These are phyloP conservation scores for Hypoxylon subgilvum DNA, from an alignment of 495 filamentous ascomycete genomes.

Conservation along the genomic window DNA sequence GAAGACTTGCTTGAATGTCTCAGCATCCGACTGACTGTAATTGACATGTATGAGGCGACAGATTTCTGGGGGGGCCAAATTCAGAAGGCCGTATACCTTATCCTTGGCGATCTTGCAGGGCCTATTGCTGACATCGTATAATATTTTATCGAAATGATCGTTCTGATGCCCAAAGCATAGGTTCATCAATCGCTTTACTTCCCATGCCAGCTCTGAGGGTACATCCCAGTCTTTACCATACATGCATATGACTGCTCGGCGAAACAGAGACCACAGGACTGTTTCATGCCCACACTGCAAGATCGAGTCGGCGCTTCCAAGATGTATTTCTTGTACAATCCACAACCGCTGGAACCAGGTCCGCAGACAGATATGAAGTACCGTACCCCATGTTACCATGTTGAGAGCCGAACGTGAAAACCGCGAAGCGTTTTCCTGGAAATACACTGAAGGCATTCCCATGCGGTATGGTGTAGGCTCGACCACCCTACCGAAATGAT, in stretches of 20 bases:
- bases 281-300: slow-evolving; percentile 13
- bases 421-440: neutral
- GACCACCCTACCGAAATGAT: neutral
- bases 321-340: slow-evolving; percentile 23
- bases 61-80: slow-evolving; percentile 1
- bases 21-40: neutral
- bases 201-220: neutral
- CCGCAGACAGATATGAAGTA: neutral
- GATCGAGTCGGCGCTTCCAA: slow-evolving; percentile 5
- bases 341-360: slow-evolving; percentile 12
- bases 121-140: neutral
- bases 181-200: neutral
- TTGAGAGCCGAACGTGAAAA: no score
- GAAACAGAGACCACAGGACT: slow-evolving; percentile 9
- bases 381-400: slow-evolving; percentile 8
- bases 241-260: slow-evolving; percentile 9
- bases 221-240: neutral
- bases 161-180: neutral
- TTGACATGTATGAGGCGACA: neutral
- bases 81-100: slow-evolving; percentile 28
- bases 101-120: slow-evolving; percentile 10
- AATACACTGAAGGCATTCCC: neutral
- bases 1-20: slow-evolving; percentile 16
- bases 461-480: neutral
- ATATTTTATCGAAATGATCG: neutral